Conservation (phyloP, 495 filamentous ascomycete genomes). For the Aspergillus sparsus region DNA sequence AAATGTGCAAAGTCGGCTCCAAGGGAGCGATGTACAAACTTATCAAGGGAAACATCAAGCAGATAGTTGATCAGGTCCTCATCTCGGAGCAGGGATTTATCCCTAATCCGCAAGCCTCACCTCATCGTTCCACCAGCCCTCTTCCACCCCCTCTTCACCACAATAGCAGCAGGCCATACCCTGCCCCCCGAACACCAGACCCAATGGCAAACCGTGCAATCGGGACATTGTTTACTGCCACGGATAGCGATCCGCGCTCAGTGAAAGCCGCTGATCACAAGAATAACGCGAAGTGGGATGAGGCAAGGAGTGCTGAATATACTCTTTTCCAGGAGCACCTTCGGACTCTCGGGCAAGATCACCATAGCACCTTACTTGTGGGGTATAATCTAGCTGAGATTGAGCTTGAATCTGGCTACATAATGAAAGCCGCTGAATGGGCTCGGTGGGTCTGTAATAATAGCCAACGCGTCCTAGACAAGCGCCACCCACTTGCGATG, state of each 20-base stretch:
- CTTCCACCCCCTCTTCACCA: slow-evolving; percentile 37
- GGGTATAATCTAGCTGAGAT: slow-evolving; percentile 39
- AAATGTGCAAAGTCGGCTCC: slow-evolving; percentile 41
- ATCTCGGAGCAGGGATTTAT: slow-evolving; percentile 39
- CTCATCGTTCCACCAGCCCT: slow-evolving; percentile 24
- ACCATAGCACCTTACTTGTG: slow-evolving; percentile 35
- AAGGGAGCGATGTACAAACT: slow-evolving; percentile 42
- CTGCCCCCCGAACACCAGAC: slow-evolving; percentile 22
- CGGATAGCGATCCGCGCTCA: slow-evolving; percentile 37
- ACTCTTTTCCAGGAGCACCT: slow-evolving; percentile 42
- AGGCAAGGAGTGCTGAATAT: slow-evolving; percentile 36
- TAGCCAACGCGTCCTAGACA: slow-evolving; percentile 33
- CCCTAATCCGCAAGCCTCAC: slow-evolving; percentile 27
- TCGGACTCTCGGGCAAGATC: slow-evolving; percentile 36
- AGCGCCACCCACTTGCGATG: slow-evolving; percentile 37
- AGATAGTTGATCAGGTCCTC: slow-evolving; percentile 39
- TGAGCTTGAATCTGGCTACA: slow-evolving; percentile 31
- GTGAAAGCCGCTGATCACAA: slow-evolving; percentile 34
- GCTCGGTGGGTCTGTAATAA: slow-evolving; percentile 39
- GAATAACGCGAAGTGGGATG: slow-evolving; percentile 35
- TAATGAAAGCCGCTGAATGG: slow-evolving; percentile 37
- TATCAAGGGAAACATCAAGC: slow-evolving; percentile 44
- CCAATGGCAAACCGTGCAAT: slow-evolving; percentile 18
- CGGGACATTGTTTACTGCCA: slow-evolving; percentile 26
- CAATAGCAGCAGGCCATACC: slow-evolving; percentile 38